Evolutionary conservation across 495 filamentous ascomycete genomes (phyloP).

Genomic region (Penicillium bovifimosum): DNA sequence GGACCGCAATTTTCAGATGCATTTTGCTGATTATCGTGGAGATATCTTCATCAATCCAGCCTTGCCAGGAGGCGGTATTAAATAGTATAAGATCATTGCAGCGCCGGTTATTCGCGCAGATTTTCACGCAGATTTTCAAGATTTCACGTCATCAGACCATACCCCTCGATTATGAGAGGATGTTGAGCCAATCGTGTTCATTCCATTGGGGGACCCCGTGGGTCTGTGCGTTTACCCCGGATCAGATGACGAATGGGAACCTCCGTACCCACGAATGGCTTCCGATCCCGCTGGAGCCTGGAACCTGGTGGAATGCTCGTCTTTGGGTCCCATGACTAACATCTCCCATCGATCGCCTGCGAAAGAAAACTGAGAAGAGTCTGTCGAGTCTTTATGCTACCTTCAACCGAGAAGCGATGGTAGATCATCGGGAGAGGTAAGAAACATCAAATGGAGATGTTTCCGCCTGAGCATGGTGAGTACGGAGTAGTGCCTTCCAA

Average conservation of each 20-base stretch:
- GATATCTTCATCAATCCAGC: too few relatives aligned
- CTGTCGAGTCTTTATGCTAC: conserved; percentile 40
- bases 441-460: conserved; percentile 32
- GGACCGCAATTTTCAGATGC: conserved; percentile 8
- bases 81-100: too few relatives aligned
- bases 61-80: too few relatives aligned
- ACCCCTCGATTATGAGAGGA: background rate
- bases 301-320: conserved; percentile 35
- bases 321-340: conserved; percentile 39
- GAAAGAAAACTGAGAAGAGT: conserved; percentile 32
- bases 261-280: conserved; percentile 31
- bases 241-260: conserved; percentile 24
- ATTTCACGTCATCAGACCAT: background rate
- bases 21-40: background rate
- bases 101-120: background rate
- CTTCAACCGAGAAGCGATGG: conserved; percentile 36
- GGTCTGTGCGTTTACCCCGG: conserved; percentile 3
- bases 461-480: conserved; percentile 36
- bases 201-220: conserved; percentile 16
- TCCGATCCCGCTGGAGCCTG: conserved; percentile 32
- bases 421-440: conserved; percentile 34
- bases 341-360: conserved; percentile 36
- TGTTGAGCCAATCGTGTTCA: background rate
- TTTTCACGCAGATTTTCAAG: background rate
- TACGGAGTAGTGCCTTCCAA: conserved; percentile 5